Evolutionary conservation across 1,284 basidiomycete genomes (phyloP), one percentile per base, ranked within the genome.

Genomic region (Ustilago sp.): DNA sequence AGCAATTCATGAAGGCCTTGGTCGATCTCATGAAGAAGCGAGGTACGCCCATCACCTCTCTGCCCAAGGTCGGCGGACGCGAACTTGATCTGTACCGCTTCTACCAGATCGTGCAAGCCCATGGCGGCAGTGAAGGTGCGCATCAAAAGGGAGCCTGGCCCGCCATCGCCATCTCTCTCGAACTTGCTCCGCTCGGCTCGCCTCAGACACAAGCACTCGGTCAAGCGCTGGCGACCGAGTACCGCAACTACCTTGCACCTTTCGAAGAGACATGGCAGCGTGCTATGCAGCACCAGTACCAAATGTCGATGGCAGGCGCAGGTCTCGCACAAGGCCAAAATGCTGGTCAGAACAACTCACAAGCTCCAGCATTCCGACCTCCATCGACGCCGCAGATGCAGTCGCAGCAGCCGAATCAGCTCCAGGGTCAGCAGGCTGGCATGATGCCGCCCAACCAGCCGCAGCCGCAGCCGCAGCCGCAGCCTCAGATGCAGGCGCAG

Each of bases 231-330:
- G 79, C 78, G 2, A 73, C 77, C 43, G 70, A 79, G 47, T 85
- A 78, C 52, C 72, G 76, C 47, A 76, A 63, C 41, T 81, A 79
- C 58, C 69, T 85, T 39, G 77, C 72, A 7, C 77, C 81, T 3
- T 83, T 85, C 32, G 83, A 84, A 48, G 79, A 82, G 56, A 79
- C 83, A 4, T 85, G 82, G 82, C 77, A 77, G 57, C 73, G 80
- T n/a, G 81, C 81, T 2, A 74, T 83, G 69, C 69, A 80, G 19
- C 81, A 83, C 23, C 80, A 82, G 59, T 74, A 83, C 43, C 80
- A 82, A 59, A 74, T 77, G 65, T 74, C 79, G 5, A 80, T 82
- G 76, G 69, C 71, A 35, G 59, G 52, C 17, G 67, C 66, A 8
- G 71, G 72, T 50, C 63, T 74, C 17, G 64, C 56, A 15, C 69